Evolutionary conservation across 2,329 filamentous ascomycete species (phyloP).

Genomic region (Aspergillus uvarum): DNA sequence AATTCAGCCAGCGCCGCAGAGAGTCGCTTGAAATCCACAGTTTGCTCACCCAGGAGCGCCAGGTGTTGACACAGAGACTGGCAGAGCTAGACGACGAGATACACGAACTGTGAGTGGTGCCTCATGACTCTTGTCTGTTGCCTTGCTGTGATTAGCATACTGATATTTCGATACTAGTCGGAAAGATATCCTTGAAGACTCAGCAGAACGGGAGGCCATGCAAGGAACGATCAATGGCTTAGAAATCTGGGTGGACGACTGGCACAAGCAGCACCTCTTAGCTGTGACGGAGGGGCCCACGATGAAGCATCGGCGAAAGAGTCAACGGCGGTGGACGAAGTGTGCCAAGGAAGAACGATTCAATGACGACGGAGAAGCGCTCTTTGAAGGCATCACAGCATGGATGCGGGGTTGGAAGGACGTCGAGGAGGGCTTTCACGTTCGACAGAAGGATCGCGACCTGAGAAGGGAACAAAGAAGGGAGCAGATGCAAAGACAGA

Average conservation of each 20-base stretch:
- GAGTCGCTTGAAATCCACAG: conserved; percentile 59
- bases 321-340: conserved; percentile 20
- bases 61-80: conserved; percentile 59
- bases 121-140: neutral
- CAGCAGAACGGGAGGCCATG: conserved; percentile 37
- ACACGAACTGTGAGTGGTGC: conserved; percentile 53
- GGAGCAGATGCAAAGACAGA: neutral
- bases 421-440: conserved; percentile 40
- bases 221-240: conserved; percentile 38
- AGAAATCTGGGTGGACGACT: conserved; percentile 32
- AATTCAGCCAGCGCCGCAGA: conserved; percentile 28
- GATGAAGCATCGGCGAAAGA: conserved; percentile 12
- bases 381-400: conserved; percentile 41
- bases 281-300: conserved; percentile 5
- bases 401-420: conserved; percentile 48
- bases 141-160: neutral
- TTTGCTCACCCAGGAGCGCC: conserved; percentile 58
- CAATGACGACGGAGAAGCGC: conserved; percentile 28
- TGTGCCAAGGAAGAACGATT: conserved; percentile 15
- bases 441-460: conserved; percentile 60
- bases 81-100: conserved; percentile 61
- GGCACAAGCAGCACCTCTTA: conserved; percentile 26
- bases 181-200: conserved; percentile 33
- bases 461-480: conserved; percentile 42
- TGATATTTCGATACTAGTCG: conserved; percentile 19